Conservation (phyloP, 768 basidiomycete genomes). For the Suillus luteus region DNA sequence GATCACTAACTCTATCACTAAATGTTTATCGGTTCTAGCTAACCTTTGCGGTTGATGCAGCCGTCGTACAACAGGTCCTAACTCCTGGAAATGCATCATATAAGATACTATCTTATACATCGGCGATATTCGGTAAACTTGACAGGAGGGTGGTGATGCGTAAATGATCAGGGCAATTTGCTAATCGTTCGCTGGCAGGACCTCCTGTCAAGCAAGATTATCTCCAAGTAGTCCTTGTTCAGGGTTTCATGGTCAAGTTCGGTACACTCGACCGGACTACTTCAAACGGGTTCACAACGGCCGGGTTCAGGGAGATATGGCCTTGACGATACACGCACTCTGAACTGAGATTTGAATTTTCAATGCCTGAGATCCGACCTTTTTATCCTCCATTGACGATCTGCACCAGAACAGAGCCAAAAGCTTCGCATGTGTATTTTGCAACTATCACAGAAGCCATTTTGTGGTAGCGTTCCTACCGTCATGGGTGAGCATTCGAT, state of each 20-base stretch:
- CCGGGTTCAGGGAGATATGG: neutral
- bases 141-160: neutral
- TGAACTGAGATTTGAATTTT: neutral
- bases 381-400: neutral
- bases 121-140: neutral
- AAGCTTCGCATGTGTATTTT: neutral
- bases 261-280: neutral
- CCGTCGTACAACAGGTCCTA: neutral
- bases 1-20: neutral
- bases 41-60: neutral
- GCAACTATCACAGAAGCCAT: neutral
- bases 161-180: neutral
- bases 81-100: neutral
- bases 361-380: neutral
- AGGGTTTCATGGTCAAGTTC: neutral
- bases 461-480: neutral
- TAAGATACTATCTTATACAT: neutral
- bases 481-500: neutral
- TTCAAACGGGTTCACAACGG: neutral
- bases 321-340: neutral
- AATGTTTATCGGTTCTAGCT: neutral
- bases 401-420: neutral
- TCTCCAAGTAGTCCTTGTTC: neutral
- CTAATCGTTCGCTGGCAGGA: neutral
- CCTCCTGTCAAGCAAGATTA: neutral